Evolutionary conservation across 345 rosid species (phyloP).

Genomic region (Brassica incana): DNA sequence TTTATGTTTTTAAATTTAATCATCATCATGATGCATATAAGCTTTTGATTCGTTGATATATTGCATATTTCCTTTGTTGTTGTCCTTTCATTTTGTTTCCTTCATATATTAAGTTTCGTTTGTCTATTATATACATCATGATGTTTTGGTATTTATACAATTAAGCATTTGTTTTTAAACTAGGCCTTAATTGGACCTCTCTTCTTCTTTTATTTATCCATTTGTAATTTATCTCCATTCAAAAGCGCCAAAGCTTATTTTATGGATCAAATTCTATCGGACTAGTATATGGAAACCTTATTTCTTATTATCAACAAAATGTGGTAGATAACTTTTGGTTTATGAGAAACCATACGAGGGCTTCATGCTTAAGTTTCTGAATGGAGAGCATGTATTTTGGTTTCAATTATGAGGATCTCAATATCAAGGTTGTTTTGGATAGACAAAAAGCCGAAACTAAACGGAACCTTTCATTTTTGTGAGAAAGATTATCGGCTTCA

Average conservation of each 20-base stretch:
- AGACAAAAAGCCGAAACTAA: neutral
- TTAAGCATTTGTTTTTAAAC: neutral
- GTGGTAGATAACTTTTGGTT: neutral
- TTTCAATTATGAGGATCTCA: neutral
- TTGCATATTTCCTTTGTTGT: constrained; percentile 12
- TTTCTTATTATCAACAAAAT: neutral
- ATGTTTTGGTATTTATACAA: constrained; percentile 15
- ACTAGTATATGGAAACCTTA: neutral
- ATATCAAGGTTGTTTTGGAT: neutral
- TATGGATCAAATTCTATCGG: neutral
- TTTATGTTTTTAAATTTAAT: constrained; percentile 3
- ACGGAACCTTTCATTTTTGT: neutral
- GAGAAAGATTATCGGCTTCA: neutral
- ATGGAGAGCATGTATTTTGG: neutral
- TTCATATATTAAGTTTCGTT: constrained; percentile 37
- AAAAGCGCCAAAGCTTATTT: neutral
- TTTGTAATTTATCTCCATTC: neutral
- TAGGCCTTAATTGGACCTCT: neutral
- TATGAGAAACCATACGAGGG: neutral
- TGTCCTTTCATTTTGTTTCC: constrained; percentile 23
- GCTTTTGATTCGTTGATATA: constrained; percentile 28
- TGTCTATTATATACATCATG: constrained; percentile 29
- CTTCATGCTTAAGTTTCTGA: neutral
- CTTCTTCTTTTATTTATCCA: neutral
- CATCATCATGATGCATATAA: constrained; percentile 39